Percentiles rank a stretch among this genome's conserved stretches.
phyloP scores from a whole-genome alignment of 495 filamentous ascomycete species.

The Pyrenula massariospora region DNA sequence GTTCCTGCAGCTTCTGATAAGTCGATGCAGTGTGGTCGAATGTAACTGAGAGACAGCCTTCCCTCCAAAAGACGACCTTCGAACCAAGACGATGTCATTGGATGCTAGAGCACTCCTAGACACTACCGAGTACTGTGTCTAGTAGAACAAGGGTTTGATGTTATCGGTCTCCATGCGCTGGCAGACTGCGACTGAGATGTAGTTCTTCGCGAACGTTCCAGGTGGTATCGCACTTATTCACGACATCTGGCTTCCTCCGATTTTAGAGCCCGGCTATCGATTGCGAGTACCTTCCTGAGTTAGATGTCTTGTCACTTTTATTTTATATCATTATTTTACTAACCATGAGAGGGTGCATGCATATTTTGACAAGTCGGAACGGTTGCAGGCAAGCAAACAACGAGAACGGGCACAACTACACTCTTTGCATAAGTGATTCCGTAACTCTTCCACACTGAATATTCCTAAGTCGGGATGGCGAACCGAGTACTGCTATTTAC shows the following conservation, averaged over 20 bases:
- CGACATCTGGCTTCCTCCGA: neutral
- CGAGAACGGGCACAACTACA: too few relatives aligned
- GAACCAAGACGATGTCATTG: neutral
- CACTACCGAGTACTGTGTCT: neutral
- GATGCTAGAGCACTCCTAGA: neutral
- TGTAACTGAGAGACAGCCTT: neutral
- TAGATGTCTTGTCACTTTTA: neutral
- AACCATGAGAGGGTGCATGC: too few relatives aligned
- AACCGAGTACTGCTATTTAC: neutral
- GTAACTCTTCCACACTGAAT: too few relatives aligned
- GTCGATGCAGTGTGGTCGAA: neutral
- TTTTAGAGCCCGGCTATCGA: neutral
- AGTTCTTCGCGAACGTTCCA: neutral
- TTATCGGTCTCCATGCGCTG: neutral
- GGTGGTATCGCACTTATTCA: too few relatives aligned
- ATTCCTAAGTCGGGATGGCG: neutral
- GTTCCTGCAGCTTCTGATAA: neutral
- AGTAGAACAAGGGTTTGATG: neutral
- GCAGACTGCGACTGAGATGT: neutral
- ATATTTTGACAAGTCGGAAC: neutral
- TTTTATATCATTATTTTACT: too few relatives aligned
- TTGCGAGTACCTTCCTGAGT: neutral
- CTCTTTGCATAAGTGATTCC: too few relatives aligned
- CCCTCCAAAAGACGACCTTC: neutral
- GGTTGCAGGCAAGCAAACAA: too few relatives aligned